Conservation (phyloP, 1,284 basidiomycete genomes). For the Cryptococcus hybrid region DNA sequence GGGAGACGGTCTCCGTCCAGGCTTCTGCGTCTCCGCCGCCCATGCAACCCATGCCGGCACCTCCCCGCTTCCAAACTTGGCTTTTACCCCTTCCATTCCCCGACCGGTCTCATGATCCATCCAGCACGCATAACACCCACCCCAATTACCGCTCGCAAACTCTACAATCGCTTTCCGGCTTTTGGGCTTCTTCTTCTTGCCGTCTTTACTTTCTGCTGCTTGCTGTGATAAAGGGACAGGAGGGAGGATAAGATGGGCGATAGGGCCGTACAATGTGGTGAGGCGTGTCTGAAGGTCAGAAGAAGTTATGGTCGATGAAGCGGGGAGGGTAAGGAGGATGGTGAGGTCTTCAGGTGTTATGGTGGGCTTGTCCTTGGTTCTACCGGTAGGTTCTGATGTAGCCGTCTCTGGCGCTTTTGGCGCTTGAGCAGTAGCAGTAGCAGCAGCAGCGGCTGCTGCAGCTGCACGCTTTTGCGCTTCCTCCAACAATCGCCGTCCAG, state of each 20-base stretch:
- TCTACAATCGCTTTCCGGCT: slow-evolving; percentile 52
- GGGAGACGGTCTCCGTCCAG: slow-evolving; percentile 38
- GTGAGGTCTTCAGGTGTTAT: slow-evolving; percentile 45
- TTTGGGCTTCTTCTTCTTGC: slow-evolving; percentile 43
- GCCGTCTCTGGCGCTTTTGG: background rate
- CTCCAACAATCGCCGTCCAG: slow-evolving; percentile 68
- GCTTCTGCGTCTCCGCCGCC: slow-evolving; percentile 56
- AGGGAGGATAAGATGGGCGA: slow-evolving; percentile 36
- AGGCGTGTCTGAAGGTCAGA: slow-evolving; percentile 22
- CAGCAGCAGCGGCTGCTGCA: slow-evolving; percentile 19
- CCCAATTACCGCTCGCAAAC: slow-evolving; percentile 50
- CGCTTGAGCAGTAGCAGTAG: slow-evolving; percentile 9
- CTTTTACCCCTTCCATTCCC: slow-evolving; percentile 60
- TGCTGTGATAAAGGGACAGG: slow-evolving; percentile 1
- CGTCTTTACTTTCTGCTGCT: slow-evolving; percentile 13
- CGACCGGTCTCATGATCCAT: slow-evolving; percentile 49
- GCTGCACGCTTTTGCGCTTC: slow-evolving; percentile 48
- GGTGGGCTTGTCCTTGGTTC: slow-evolving; percentile 12
- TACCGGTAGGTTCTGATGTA: background rate
- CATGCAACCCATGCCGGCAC: slow-evolving; percentile 73
- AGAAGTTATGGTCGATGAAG: slow-evolving; percentile 11
- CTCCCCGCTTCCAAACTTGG: slow-evolving; percentile 62
- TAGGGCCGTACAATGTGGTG: slow-evolving; percentile 34
- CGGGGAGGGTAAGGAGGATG: slow-evolving; percentile 41
- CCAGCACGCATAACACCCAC: slow-evolving; percentile 49